Evolutionary conservation across 2,329 filamentous ascomycete species (phyloP), one percentile per base, ranked within the genome.

Genomic region (Clonostachys solani): DNA sequence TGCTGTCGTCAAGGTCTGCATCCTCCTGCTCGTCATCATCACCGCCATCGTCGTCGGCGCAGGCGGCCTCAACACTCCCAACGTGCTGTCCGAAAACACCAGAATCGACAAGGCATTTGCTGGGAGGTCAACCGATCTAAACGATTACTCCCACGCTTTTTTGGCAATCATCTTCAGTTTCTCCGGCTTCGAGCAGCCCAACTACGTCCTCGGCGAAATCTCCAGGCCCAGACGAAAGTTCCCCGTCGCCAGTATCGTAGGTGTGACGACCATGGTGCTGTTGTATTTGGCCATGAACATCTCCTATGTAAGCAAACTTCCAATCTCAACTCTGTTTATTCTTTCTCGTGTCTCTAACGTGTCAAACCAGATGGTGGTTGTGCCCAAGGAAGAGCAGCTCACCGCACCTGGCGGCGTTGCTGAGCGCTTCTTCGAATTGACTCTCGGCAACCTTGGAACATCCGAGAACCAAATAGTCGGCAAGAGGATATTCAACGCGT

Each of bases 1-100:
- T 33, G 76, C 76, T 5, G 57, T 71, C 4, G 53, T 76, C 49
- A 81, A 81, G 52, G 57, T 78, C 4, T 53, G 62, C 42, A 68
- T 78, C 2, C 64, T 81, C 3, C 47, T 78, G 2, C 58, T 71
- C 10, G 73, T 80, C 45, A 56, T 67, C 15, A 47, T 60, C 8
- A 55, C 60, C 7, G 61, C 65, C 15, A 60, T 66, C 16, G 53
- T 61, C 12, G 65, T 67, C 4, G 60, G 52, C 2, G 60, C 55
- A 0, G 56, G 58, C 7, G 61, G 57, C 5, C 44, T 63, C 6
- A 48, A 57, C 3, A 58, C 55, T 7, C 6, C 46, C 6, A 64
- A 62, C 13, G 47, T 55, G 6, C 57, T 64, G 10, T 37, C 18
- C 2, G 44, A 58, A 3, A 65, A 66, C 18, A 63, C 60, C 3